Base-by-base conservation (phyloP, 2,329 filamentous ascomycete species). In the Moelleriella libera region DNA sequence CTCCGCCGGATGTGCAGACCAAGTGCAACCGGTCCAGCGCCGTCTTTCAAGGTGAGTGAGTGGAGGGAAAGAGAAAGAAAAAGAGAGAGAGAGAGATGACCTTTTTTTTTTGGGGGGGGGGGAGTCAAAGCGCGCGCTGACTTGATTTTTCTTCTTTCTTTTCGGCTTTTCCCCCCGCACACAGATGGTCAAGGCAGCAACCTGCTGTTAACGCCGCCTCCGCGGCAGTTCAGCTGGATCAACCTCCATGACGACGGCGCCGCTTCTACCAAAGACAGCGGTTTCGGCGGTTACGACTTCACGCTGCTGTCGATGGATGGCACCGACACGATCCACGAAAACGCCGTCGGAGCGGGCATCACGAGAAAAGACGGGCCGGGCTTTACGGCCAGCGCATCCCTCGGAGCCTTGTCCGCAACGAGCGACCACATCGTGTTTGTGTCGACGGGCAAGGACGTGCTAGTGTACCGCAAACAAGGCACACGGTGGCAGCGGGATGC, bases 161-260 rank as follows among this genome's bases (percentile, higher is more conserved):
- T 21, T n/a, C n/a, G 40, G 10, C 2, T 32, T 28, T 21, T 2
- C 12, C n/a, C 21, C 21, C 3, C 21, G 21, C 3, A 21, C 21
- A 3, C 30, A 56, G 54, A 53, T 44, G 47, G 48, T 4, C 14
- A 47, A 8, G 51, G 49, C 21, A 41, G 47, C 21, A 44, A 34
- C 6, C 37, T 55, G 5, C 39, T 12, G 0, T 28, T 49, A 9
- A 37, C 45, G 5, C 50, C 51, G 3, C 34, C 48, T 0, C 48
- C 52, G 8, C 47, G 29, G 4, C 52, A 55, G n/a, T 34, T 55
- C 34, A 42, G 42, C 6, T 57, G 53, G 55, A 32, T 57, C 14
- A 50, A 47, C 10, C 45, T 47, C 6, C 40, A 37, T 9, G 14
- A 48, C 12, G 39, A 9, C 1, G 43, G 37, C 5, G 46, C 31